Evolutionary conservation across 805 yeast species (phyloP), one percentile per base, ranked within the genome.

Genomic region (Candida sakaeoensis): DNA sequence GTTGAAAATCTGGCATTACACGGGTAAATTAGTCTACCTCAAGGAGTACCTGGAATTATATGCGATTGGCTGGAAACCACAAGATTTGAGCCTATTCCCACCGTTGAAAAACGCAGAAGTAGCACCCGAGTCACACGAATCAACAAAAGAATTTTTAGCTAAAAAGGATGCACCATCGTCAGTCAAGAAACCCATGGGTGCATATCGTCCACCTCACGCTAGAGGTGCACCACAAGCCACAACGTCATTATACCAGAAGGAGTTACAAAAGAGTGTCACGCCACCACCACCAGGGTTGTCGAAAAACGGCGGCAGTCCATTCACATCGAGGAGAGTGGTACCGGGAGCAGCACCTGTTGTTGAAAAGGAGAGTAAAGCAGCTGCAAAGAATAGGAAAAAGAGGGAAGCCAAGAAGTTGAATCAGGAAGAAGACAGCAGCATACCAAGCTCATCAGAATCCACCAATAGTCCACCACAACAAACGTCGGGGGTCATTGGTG

Each of bases 141-240:
- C 86, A 32, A 95, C 89, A 15, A 66, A 72, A 31, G 85, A 78
- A 42, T 78, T 67, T 52, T 51, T 73, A 48, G 69, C 68, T 25
- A 71, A 71, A 50, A 62, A 58, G 43, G 63, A 63, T 36, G 61
- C 13, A 53, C 53, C 30, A 51, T 49, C 56, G 28, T 57, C 61
- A 13, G 60, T 68, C 14, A 58, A 74, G 40, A 83, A 82, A 57
- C 82, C 90, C 39, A 74, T 78, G 23, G 96, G 96, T 39, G 98
- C 97, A 30, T 93, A 93, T 61, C 79, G 95, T 60, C 99, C 99
- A 17, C 99, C 99, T 2, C 96, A 89, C 61, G 96, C 97, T 8
- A 76, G 95, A 60, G 71, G 57, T 40, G 30, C 49, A 12, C 42
- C 63, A 3, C 53, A 66, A 3, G 54, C 68, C 9, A 58, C 72